phyloP scores from a whole-genome alignment of 2,329 filamentous ascomycete species.

The Xylaria hypoxylon region DNA sequence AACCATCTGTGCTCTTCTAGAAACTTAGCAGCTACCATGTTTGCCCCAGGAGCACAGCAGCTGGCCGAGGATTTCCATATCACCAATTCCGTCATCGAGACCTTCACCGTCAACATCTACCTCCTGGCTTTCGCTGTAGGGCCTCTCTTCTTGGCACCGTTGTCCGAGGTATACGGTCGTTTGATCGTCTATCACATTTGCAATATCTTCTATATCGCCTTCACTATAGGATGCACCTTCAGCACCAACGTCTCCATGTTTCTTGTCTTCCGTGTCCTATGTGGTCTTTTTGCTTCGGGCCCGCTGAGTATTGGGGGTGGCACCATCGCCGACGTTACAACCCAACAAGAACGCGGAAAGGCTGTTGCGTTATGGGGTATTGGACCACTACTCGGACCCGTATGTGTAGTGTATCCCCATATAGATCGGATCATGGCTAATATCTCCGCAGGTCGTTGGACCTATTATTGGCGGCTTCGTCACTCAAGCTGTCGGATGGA shows the following conservation, averaged over 20 bases:
- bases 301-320: slow-evolving; percentile 53
- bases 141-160: slow-evolving; percentile 56
- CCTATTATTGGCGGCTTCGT: slow-evolving; percentile 51
- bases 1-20: slow-evolving; percentile 7
- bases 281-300: slow-evolving; percentile 47
- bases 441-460: slow-evolving; percentile 11
- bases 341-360: slow-evolving; percentile 43
- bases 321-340: slow-evolving; percentile 53
- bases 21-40: slow-evolving; percentile 35
- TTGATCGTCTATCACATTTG: slow-evolving; percentile 49
- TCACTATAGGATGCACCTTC: slow-evolving; percentile 51
- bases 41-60: slow-evolving; percentile 33
- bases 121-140: slow-evolving; percentile 48
- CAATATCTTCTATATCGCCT: slow-evolving; percentile 51
- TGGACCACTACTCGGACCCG: slow-evolving; percentile 25
- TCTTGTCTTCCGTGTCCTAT: slow-evolving; percentile 52
- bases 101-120: slow-evolving; percentile 41
- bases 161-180: slow-evolving; percentile 57
- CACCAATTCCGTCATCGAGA: slow-evolving; percentile 24
- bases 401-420: background rate
- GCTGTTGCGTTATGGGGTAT: slow-evolving; percentile 52
- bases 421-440: background rate
- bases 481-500: slow-evolving; percentile 56
- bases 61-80: slow-evolving; percentile 29
- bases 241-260: slow-evolving; percentile 49